Percentiles rank a stretch among this genome's conserved stretches.
Evolutionary conservation across 768 basidiomycete genomes (phyloP).

Genomic region (Tubosaeta brunneosetosa): DNA sequence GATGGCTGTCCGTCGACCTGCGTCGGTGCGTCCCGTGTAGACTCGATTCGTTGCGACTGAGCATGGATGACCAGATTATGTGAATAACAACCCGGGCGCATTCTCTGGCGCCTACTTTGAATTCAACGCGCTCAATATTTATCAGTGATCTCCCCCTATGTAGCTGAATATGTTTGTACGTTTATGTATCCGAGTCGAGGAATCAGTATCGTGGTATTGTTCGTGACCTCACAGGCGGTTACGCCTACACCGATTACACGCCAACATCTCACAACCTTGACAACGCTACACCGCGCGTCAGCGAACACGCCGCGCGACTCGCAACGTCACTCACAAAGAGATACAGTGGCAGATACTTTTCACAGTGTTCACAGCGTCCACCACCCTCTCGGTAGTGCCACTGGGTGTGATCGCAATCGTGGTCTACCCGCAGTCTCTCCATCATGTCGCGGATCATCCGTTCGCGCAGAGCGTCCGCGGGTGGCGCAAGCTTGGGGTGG

Average conservation of each 20-base stretch:
- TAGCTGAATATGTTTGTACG: too few species aligned
- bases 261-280: conserved; percentile 29
- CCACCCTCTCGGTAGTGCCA: conserved; percentile 45
- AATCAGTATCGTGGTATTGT: too few species aligned
- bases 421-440: conserved; percentile 44
- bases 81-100: conserved; percentile 30
- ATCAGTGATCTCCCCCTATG: not conserved
- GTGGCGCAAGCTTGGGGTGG: too few species aligned
- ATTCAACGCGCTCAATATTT: conserved; percentile 23
- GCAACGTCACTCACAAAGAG: conserved; percentile 1
- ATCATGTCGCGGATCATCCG: conserved; percentile 30
- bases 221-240: conserved; percentile 28
- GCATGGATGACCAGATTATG: conserved; percentile 39
- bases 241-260: conserved; percentile 34
- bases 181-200: too few species aligned
- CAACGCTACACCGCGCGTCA: conserved; percentile 25
- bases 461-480: not conserved
- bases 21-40: conserved; percentile 11
- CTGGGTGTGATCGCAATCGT: conserved; percentile 43
- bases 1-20: conserved; percentile 26
- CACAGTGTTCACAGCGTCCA: conserved; percentile 47
- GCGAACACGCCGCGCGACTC: too few species aligned
- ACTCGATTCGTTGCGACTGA: conserved; percentile 16
- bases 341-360: conserved; percentile 12
- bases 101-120: conserved; percentile 20